phyloP scores from a whole-genome alignment of 495 filamentous ascomycete species.

The Bacidia rubella region DNA sequence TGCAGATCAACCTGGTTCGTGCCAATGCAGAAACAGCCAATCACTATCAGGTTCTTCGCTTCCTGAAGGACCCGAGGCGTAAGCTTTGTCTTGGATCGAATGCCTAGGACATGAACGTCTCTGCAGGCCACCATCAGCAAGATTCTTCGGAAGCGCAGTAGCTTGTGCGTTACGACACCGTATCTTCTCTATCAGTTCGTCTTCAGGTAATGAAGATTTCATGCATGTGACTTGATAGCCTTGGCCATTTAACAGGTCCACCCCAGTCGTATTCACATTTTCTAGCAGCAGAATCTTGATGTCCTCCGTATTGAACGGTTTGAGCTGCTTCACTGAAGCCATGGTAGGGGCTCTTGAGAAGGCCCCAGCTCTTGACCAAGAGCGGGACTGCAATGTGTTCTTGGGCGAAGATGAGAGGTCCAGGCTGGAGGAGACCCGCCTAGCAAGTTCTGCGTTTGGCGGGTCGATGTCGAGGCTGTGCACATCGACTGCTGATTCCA shows the following conservation, averaged over 20 bases:
- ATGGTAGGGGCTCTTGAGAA: conserved; percentile 23
- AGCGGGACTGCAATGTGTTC: conserved; percentile 47
- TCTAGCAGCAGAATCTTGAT: conserved; percentile 94
- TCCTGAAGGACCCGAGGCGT: conserved; percentile 71
- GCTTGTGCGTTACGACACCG: conserved; percentile 40
- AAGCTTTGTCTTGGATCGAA: conserved; percentile 94
- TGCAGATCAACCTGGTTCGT: conserved; percentile 96
- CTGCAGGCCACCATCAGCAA: conserved; percentile 29
- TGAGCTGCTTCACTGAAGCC: conserved; percentile 58
- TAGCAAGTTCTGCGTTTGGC: conserved; percentile 7
- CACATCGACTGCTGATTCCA: conserved; percentile 9
- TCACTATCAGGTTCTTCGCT: conserved; percentile 86
- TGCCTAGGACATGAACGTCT: conserved; percentile 94
- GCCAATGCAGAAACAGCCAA: conserved; percentile 98
- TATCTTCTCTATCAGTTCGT: conserved; percentile 93
- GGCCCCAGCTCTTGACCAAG: conserved; percentile 32
- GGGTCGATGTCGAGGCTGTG: conserved; percentile 12
- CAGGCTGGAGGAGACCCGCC: conserved; percentile 37
- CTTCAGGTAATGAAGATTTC: conserved; percentile 80
- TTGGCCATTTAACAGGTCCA: conserved; percentile 65
- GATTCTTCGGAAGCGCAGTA: conserved; percentile 8
- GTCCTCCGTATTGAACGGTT: conserved; percentile 89
- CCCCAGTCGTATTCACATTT: conserved; percentile 86
- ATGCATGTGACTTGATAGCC: conserved; percentile 93
- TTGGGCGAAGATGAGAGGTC: conserved; percentile 49